Evolutionary conservation across 2,329 filamentous ascomycete genomes (phyloP).

Genomic region (Monilinia laxa): DNA sequence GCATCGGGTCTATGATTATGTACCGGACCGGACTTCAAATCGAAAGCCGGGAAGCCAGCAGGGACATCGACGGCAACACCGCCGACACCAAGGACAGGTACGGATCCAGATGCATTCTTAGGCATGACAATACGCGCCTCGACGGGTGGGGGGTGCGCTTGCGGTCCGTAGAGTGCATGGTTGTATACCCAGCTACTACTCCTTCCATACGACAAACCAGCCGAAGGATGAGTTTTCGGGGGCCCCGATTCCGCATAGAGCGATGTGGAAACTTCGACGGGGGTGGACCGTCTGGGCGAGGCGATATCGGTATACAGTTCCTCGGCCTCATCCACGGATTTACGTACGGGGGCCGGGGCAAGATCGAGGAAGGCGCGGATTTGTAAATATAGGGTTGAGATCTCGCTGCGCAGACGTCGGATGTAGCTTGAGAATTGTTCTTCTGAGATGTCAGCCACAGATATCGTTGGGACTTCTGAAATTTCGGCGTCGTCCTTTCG

Average conservation of each 20-base stretch:
- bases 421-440: conserved; percentile 53
- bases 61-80: conserved; percentile 38
- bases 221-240: conserved; percentile 63
- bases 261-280: conserved; percentile 35
- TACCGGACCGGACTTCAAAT: neutral
- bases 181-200: conserved; percentile 56
- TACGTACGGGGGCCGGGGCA: conserved; percentile 34
- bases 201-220: conserved; percentile 61
- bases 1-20: neutral
- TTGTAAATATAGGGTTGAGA: conserved; percentile 51
- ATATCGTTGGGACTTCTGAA: conserved; percentile 38
- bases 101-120: conserved; percentile 41
- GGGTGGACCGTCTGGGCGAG: neutral
- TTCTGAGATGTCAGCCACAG: conserved; percentile 48
- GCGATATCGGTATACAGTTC: neutral
- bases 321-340: neutral
- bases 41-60: conserved; percentile 8
- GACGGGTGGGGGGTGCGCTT: conserved; percentile 51
- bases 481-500: conserved; percentile 23
- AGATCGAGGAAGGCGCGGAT: conserved; percentile 64
- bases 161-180: conserved; percentile 61
- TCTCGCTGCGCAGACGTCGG: conserved; percentile 53
- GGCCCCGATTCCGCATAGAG: conserved; percentile 50
- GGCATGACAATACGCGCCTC: conserved; percentile 57
- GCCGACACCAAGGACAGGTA: conserved; percentile 37